These are phyloP conservation scores for Peniophora sp. DNA, from an alignment of 1,284 basidiomycete genomes.

Conservation along the genomic window DNA sequence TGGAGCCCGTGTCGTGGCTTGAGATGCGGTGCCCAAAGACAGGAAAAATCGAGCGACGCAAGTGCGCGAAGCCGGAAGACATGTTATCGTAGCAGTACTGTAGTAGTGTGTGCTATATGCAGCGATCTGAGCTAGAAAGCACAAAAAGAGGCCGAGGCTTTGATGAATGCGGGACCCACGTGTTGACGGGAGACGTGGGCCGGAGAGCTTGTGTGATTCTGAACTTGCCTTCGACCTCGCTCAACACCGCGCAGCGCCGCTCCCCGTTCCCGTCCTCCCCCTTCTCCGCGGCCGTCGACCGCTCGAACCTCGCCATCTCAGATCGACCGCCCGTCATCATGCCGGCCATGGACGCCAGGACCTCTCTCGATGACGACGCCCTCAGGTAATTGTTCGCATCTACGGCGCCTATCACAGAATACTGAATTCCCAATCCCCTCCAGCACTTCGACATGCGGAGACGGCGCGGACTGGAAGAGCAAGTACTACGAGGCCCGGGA, in stretches of 20 bases:
- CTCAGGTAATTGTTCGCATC: constrained; percentile 36
- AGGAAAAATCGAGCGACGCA: constrained; percentile 74
- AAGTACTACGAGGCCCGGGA: constrained; percentile 84
- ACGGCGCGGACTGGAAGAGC: constrained; percentile 57
- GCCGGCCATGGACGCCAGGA: constrained; percentile 46
- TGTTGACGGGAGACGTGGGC: no score
- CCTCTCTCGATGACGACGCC: constrained; percentile 51
- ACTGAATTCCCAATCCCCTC: constrained; percentile 18
- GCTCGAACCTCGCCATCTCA: constrained; percentile 11
- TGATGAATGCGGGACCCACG: no score
- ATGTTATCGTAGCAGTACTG: constrained; percentile 22
- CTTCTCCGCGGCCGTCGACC: constrained; percentile 12
- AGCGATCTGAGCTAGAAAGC: neutral
- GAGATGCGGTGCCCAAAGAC: constrained; percentile 88
- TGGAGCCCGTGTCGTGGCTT: constrained; percentile 85
- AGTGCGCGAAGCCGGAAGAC: constrained; percentile 82
- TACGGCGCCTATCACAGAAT: no score
- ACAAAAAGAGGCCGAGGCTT: neutral
- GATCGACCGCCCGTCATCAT: constrained; percentile 51
- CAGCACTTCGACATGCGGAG: constrained; percentile 33
- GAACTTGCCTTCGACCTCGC: no score
- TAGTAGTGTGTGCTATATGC: constrained; percentile 1
- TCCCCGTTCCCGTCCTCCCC: constrained; percentile 3
- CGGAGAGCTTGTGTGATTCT: no score
- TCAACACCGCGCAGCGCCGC: neutral